phyloP scores from a whole-genome alignment of 1,284 basidiomycete species.

The Tilletia caries region DNA sequence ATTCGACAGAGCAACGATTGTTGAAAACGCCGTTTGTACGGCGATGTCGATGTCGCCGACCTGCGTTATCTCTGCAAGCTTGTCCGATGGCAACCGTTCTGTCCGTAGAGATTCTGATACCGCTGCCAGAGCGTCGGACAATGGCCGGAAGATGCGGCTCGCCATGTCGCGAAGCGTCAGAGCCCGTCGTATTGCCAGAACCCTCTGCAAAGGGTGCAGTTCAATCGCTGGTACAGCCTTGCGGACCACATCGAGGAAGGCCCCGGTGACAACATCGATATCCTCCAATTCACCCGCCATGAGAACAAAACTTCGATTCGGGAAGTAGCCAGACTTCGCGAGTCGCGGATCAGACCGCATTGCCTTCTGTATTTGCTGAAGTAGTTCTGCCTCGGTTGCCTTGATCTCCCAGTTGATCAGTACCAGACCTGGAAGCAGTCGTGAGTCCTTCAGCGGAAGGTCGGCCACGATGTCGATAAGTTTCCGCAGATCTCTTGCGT shows the following conservation, averaged over 20 bases:
- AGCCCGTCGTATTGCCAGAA: conserved; percentile 1
- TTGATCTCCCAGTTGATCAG: conserved; percentile 8
- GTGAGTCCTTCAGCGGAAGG: background rate
- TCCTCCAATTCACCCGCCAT: conserved; percentile 7
- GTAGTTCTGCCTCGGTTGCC: background rate
- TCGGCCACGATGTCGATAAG: background rate
- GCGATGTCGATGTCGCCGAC: background rate
- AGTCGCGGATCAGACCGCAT: background rate
- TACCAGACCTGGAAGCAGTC: background rate
- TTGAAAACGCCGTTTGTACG: background rate
- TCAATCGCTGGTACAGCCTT: background rate
- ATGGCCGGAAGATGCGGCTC: conserved; percentile 5
- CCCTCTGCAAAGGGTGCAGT: background rate
- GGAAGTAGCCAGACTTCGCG: too few species aligned
- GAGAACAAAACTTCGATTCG: background rate
- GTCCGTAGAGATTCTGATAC: background rate
- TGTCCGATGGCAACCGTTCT: background rate
- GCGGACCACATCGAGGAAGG: background rate
- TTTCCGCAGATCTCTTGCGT: background rate
- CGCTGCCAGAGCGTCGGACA: background rate
- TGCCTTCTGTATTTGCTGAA: background rate
- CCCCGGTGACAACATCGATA: background rate
- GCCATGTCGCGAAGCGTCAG: conserved; percentile 6
- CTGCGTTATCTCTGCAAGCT: background rate
- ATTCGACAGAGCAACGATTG: background rate